Evolutionary conservation across 352 stramenopile genomes (phyloP), one percentile per base, ranked within the genome.

Genomic region (Aphanomyces stellatus): DNA sequence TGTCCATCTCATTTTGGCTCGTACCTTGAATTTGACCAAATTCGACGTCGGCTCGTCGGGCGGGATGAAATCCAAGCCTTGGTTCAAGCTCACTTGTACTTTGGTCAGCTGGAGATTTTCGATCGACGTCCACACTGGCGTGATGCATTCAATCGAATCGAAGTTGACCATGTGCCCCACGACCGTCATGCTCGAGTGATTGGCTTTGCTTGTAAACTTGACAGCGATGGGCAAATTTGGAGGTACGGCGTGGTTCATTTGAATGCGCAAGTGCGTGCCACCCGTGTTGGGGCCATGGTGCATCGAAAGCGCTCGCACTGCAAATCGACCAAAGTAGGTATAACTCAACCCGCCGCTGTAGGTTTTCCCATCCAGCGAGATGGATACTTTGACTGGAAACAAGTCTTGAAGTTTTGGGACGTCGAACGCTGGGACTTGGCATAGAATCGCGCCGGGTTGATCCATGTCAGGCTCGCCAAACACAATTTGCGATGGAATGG

Each of bases 171-270:
- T 33, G 48, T 30, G 33, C 57, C 53, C 24, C 37, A 15, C 33
- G 22, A 66, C 59, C 10, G 35, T 55, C 10, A 27, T 25, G 3
- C 15, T 13, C 19, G 46, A 24, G 41, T 66, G 34, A 28, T n/a
- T 42, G 46, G 22, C 30, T 4, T 40, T 37, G 27, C 59, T 56
- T 1, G 59, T 33, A 37, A 66, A 66, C 33, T 66, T 66, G 2
- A 92, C 74, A 11, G 80, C 72, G 2, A 91, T 76, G 4, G 69
- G 65, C 0, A 90, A 46, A 1, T 68, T 40, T 2, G 62, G 53
- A 10, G 84, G 82, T 10, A 92, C 77, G 35, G 82, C 85, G 65
- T 88, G 76, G 51, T 90, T 90, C 82, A 92, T 88, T 2, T 76
- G 76, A 33, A 92, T 69, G 28, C 71, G 71, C 7, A 92, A 56